Conservation (phyloP, 345 rosid species). For the Melaleuca alternifolia region DNA sequence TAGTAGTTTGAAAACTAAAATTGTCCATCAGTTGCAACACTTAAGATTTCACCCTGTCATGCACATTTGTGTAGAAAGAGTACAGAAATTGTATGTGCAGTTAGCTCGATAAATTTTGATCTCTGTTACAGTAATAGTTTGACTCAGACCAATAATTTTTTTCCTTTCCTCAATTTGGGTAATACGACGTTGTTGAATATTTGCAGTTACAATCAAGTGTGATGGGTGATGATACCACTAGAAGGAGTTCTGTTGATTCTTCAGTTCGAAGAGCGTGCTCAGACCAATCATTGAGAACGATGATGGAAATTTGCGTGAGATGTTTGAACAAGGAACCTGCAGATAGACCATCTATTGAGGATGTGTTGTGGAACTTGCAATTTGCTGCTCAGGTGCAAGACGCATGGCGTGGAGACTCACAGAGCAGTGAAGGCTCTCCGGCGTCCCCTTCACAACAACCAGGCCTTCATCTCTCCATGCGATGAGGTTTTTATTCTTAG, state of each 20-base stretch:
- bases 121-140: not conserved
- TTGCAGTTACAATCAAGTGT: slow-evolving; percentile 52
- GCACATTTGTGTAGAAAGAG: not conserved
- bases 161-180: not conserved
- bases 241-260: slow-evolving; percentile 58
- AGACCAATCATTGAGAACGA: slow-evolving; percentile 70
- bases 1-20: not conserved
- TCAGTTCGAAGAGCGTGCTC: slow-evolving; percentile 44
- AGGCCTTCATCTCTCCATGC: slow-evolving; percentile 7
- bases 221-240: slow-evolving; percentile 31
- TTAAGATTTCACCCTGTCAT: not conserved
- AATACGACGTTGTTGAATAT: not conserved
- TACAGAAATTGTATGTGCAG: not conserved
- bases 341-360: slow-evolving; percentile 80
- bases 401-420: slow-evolving; percentile 46
- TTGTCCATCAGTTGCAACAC: not conserved
- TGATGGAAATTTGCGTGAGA: slow-evolving; percentile 67
- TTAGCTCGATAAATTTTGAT: not conserved
- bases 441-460: slow-evolving; percentile 17
- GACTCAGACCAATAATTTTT: not conserved
- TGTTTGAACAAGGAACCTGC: slow-evolving; percentile 52
- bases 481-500: not conserved
- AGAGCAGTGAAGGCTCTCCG: slow-evolving; percentile 64
- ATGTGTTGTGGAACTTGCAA: slow-evolving; percentile 90
- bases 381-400: slow-evolving; percentile 90